These are phyloP conservation scores for Mucor racemosus DNA, from an alignment of 371 early-diverging fungal species.

Conservation along the genomic window DNA sequence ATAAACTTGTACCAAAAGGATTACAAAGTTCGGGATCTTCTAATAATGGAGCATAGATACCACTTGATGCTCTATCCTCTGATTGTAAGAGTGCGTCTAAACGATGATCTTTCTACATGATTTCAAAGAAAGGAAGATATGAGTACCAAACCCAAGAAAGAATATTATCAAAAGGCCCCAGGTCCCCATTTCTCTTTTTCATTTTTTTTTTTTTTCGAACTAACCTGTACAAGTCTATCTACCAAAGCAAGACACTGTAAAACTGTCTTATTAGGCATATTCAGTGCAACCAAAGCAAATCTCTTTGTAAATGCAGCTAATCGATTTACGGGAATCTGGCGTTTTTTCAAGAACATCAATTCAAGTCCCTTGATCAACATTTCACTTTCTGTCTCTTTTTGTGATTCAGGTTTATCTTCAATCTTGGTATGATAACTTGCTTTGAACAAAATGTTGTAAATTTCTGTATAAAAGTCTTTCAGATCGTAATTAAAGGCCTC, in stretches of 20 bases:
- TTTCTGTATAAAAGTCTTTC: conserved; percentile 79
- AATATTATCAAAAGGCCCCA: too few species aligned
- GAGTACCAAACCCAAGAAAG: conserved; percentile 24
- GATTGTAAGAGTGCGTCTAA: conserved; percentile 83
- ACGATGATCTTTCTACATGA: conserved; percentile 64
- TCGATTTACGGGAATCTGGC: conserved; percentile 75
- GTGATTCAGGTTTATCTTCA: conserved; percentile 52
- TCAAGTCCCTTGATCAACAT: conserved; percentile 81
- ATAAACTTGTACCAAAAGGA: conserved; percentile 87
- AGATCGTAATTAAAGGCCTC: conserved; percentile 89
- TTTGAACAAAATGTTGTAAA: conserved; percentile 78
- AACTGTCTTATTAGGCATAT: conserved; percentile 54
- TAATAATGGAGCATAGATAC: conserved; percentile 79
- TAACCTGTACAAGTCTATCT: conserved; percentile 41
- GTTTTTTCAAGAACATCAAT: conserved; percentile 79
- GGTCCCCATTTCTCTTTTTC: not conserved
- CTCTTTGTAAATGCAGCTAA: conserved; percentile 76
- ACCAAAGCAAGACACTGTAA: conserved; percentile 41
- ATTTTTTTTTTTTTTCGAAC: not conserved
- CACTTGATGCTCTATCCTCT: conserved; percentile 80
- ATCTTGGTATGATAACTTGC: conserved; percentile 70
- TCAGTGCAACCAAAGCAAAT: conserved; percentile 58
- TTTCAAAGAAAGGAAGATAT: conserved; percentile 6
- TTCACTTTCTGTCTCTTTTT: conserved; percentile 72
- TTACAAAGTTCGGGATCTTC: conserved; percentile 95